Evolutionary conservation across 2,329 filamentous ascomycete genomes (phyloP), one percentile per base, ranked within the genome.

Genomic region (Calonectria pseudoturangicola): DNA sequence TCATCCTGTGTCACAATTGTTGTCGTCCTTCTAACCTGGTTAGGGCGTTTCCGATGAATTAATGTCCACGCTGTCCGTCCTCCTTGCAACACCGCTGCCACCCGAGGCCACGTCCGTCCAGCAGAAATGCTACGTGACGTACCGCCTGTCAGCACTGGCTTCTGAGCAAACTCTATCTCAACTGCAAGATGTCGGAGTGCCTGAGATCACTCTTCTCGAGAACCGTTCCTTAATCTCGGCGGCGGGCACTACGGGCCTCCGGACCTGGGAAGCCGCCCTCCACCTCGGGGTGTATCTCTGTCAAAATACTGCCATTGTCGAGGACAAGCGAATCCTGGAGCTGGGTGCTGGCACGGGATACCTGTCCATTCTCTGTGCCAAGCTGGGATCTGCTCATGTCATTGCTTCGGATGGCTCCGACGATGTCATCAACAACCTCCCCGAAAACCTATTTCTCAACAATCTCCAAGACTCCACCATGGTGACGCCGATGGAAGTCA

Each of bases 21-120:
- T 21, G 18, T 39, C 8, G 16, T 3, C 13, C 8, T 64, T 27
- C 66, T 85, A 68, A 84, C 75, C 50, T 5, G 63, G 48, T 30
- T 85, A 98, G 96, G 95, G 93, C 83, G 92, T 98, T 58, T 95
- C 93, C 74, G 94, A 98, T 84, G 89, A 93, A 83, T 89, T 98
- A 79, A 94, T 96, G 89, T 87, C 88, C 68, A 86, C 88, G 45
- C 88, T 97, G 77, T 91, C 92, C 67, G 83, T 87, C 73, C 88
- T 97, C 28, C 88, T 97, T 70, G 87, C 89, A 25, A 87, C 89
- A 36, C 90, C 91, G 18, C 84, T 93, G 18, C 91, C 90, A n/a
- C 88, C 92, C 25, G 92, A 95, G 80, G 82, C 89, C 30, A 85
- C 88, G 47, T 90, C 92, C 69, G 93, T 91, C 28, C 94, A 96